These are phyloP conservation scores for Mycena capillaripes DNA, from an alignment of 768 basidiomycete species.

Conservation along the genomic window DNA sequence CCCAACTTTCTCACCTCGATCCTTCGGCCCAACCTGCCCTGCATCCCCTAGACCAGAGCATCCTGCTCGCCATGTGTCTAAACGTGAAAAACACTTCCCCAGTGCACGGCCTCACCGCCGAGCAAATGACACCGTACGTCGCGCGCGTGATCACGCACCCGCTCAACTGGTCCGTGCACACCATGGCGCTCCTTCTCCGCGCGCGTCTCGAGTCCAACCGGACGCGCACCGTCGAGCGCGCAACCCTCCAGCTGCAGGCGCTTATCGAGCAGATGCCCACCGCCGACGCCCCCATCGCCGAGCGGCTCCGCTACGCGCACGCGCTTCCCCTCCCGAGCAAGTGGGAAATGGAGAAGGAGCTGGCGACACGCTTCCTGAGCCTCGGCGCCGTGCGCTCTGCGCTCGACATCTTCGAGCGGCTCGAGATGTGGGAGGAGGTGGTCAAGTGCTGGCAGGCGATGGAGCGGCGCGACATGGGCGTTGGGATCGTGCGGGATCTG, in stretches of 20 bases:
- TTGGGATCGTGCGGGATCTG: slow-evolving; percentile 86
- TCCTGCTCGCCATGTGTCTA: slow-evolving; percentile 91
- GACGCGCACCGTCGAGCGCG: slow-evolving; percentile 93
- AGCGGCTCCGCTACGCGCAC: slow-evolving; percentile 87
- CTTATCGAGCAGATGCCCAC: slow-evolving; percentile 98
- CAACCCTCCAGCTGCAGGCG: slow-evolving; percentile 93
- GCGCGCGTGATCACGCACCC: slow-evolving; percentile 91
- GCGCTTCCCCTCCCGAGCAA: slow-evolving; percentile 86
- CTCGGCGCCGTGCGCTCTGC: slow-evolving; percentile 93
- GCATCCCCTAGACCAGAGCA: slow-evolving; percentile 94
- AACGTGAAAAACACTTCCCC: slow-evolving; percentile 93
- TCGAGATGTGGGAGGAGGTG: slow-evolving; percentile 99
- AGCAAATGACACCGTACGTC: slow-evolving; percentile 95
- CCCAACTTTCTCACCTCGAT: slow-evolving; percentile 78
- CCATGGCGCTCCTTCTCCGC: slow-evolving; percentile 94
- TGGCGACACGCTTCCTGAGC: slow-evolving; percentile 85
- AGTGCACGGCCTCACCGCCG: slow-evolving; percentile 88
- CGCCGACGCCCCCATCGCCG: slow-evolving; percentile 78
- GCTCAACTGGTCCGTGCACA: slow-evolving; percentile 95
- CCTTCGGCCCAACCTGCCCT: slow-evolving; percentile 88
- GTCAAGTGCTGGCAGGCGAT: slow-evolving; percentile 89
- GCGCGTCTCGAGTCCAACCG: slow-evolving; percentile 91
- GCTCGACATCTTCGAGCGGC: slow-evolving; percentile 91
- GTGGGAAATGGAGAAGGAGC: slow-evolving; percentile 95
- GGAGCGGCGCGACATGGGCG: slow-evolving; percentile 84